Conservation (phyloP, 257 asterid genomes). For the Solanum virginianum region DNA sequence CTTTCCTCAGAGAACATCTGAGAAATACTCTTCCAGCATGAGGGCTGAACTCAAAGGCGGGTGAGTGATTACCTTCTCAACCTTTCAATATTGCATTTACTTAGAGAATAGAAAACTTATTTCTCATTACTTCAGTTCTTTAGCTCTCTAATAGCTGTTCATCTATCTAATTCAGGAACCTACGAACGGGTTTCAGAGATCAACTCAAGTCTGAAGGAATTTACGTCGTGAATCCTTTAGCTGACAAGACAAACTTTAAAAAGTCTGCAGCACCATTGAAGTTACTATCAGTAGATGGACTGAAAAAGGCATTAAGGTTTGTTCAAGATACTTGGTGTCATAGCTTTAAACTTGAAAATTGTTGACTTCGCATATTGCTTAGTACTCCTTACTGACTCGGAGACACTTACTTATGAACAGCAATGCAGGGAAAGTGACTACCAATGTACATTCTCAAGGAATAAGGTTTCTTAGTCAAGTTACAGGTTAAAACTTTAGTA, state of each 20-base stretch:
- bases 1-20: constrained; percentile 39
- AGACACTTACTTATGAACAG: constrained; percentile 21
- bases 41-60: constrained; percentile 86
- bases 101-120: neutral
- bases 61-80: constrained; percentile 28
- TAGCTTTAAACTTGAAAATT: neutral
- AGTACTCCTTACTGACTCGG: neutral
- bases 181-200: constrained; percentile 61
- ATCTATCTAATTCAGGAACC: constrained; percentile 40
- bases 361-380: neutral
- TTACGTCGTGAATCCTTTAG: constrained; percentile 45
- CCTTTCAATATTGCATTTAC: neutral
- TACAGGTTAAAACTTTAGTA: constrained; percentile 32
- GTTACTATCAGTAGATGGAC: constrained; percentile 68
- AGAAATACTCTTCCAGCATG: constrained; percentile 32
- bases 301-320: constrained; percentile 81
- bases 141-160: neutral
- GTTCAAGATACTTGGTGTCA: neutral
- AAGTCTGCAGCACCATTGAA: constrained; percentile 54
- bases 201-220: constrained; percentile 71
- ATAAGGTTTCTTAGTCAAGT: constrained; percentile 69
- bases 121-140: neutral
- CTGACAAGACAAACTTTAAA: constrained; percentile 20
- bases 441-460: constrained; percentile 80
- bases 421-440: constrained; percentile 72